Percentiles rank a stretch among this genome's conserved stretches.
phyloP scores from a whole-genome alignment of 108 stramenopile genomes.

The Hondaea fermentalgiana region DNA sequence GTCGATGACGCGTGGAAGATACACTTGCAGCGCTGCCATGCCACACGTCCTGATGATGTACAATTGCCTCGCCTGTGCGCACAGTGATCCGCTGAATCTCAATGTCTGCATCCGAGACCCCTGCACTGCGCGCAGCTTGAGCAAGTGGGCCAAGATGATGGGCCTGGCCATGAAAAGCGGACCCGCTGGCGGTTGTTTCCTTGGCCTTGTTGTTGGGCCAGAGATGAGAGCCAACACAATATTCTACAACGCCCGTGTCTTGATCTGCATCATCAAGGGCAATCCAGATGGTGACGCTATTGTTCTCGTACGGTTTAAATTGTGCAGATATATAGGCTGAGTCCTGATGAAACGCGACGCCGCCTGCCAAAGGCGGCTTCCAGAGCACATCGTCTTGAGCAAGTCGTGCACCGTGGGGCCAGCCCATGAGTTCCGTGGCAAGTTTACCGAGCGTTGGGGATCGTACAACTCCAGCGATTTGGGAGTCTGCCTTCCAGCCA shows the following conservation, averaged over 20 bases:
- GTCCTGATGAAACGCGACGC: constrained; percentile 59
- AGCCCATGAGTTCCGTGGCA: constrained; percentile 42
- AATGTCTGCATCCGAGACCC: neutral
- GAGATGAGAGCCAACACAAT: constrained; percentile 46
- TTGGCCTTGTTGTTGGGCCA: constrained; percentile 24
- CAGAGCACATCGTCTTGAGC: constrained; percentile 61
- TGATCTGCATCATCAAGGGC: constrained; percentile 54
- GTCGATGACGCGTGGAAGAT: constrained; percentile 19
- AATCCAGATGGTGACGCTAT: constrained; percentile 56
- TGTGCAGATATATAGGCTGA: constrained; percentile 50
- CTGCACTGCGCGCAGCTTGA: neutral
- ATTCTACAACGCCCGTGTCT: constrained; percentile 50
- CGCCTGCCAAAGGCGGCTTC: constrained; percentile 46
- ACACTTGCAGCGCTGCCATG: constrained; percentile 30
- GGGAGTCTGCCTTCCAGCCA: constrained; percentile 48
- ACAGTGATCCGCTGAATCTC: constrained; percentile 3
- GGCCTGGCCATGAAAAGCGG: neutral
- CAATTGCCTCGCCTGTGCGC: constrained; percentile 12
- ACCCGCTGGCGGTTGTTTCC: neutral
- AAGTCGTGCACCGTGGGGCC: constrained; percentile 43
- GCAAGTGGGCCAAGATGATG: neutral
- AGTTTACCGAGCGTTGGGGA: constrained; percentile 32
- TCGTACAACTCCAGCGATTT: constrained; percentile 44
- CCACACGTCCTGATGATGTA: constrained; percentile 40
- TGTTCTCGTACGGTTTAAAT: constrained; percentile 37